Conservation (phyloP, 805 yeast species). For the Yamadazyma sp. region DNA sequence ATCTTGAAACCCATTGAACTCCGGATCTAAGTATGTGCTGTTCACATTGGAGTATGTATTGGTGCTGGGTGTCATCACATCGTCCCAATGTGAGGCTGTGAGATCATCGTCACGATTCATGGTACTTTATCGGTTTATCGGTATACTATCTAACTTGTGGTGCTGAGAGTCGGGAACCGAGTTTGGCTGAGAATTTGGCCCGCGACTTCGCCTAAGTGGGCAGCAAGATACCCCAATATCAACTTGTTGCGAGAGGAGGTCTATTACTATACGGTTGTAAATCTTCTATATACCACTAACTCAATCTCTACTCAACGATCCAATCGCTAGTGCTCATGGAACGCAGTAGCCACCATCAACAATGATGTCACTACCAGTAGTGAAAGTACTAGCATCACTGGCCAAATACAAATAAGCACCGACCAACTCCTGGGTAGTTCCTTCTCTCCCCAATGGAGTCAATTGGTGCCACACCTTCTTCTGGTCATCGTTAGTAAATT, state of each 20-base stretch:
- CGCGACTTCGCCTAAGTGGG: no score
- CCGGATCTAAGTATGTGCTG: conserved; percentile 13
- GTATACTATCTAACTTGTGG: no score
- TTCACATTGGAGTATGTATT: conserved; percentile 3
- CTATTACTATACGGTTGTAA: no score
- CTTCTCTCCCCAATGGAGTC: conserved; percentile 50
- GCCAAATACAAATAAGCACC: conserved; percentile 48
- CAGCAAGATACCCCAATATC: no score
- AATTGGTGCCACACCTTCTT: conserved; percentile 40
- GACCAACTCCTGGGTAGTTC: conserved; percentile 42
- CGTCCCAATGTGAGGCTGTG: conserved; percentile 63
- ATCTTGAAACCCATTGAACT: conserved; percentile 20
- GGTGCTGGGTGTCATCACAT: conserved; percentile 42
- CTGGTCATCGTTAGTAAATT: conserved; percentile 32
- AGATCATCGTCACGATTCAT: conserved; percentile 50
- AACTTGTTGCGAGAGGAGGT: no score
- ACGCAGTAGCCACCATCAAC: conserved; percentile 50
- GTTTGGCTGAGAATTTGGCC: no score
- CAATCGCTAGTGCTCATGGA: no score
- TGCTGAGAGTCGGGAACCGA: conserved; percentile 2
- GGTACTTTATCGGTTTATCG: no score
- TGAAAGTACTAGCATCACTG: conserved; percentile 43
- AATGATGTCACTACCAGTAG: conserved; percentile 45
- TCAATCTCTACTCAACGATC: no score
- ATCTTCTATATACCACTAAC: no score